These are phyloP conservation scores for Geotrichum reessii DNA, from an alignment of 1,139 yeast species.

Conservation along the genomic window DNA sequence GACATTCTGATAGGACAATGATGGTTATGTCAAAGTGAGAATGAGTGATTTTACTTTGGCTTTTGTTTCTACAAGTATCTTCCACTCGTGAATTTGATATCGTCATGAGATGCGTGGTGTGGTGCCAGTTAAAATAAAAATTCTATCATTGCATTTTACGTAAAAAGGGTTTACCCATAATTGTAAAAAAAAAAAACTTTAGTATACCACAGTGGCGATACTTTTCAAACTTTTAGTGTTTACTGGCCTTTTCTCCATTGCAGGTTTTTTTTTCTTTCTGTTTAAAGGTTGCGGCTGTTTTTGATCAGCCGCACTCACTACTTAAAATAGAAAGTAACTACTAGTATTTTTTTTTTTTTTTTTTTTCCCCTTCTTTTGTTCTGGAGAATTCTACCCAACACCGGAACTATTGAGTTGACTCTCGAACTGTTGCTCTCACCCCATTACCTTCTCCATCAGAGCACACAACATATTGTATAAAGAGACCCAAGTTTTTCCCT, in stretches of 20 bases:
- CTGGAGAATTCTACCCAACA: neutral
- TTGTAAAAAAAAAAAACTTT: neutral
- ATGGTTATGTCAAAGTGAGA: neutral
- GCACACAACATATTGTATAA: neutral
- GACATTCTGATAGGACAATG: neutral
- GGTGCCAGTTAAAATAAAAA: neutral
- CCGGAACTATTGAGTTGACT: neutral
- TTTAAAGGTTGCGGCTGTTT: neutral
- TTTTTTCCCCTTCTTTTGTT: neutral
- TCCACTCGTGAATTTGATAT: neutral
- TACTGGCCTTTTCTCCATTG: neutral
- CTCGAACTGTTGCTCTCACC: neutral
- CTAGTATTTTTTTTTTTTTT: too few relatives aligned
- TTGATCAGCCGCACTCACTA: neutral
- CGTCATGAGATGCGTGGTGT: neutral
- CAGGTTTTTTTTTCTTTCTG: neutral
- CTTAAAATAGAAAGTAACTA: neutral
- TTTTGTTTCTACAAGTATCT: too few relatives aligned
- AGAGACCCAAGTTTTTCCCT: neutral
- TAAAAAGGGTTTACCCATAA: too few relatives aligned
- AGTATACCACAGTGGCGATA: neutral
- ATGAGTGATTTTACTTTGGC: neutral
- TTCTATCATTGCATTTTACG: neutral
- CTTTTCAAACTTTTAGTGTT: neutral
- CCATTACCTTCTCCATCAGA: neutral